Evolutionary conservation across 2,329 filamentous ascomycete genomes (phyloP).

Genomic region (Onygena corvina): DNA sequence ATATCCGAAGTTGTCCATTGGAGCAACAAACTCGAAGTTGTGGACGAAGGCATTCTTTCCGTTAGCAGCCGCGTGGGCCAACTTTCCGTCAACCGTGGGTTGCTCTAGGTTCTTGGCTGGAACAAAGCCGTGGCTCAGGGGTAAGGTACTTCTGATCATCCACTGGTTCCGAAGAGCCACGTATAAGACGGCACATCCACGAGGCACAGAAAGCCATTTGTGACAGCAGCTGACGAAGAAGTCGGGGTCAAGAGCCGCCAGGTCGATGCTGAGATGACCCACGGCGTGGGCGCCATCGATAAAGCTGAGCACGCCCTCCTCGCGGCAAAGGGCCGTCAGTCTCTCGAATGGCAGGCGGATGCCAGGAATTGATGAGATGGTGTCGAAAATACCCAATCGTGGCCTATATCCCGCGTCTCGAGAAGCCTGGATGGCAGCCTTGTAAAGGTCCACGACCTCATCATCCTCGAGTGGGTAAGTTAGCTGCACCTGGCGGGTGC

Average conservation of each 20-base stretch:
- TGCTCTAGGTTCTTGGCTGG: slow-evolving; percentile 27
- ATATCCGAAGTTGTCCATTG: slow-evolving; percentile 59
- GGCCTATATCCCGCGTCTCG: slow-evolving; percentile 49
- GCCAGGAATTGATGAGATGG: slow-evolving; percentile 65
- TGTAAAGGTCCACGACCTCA: slow-evolving; percentile 52
- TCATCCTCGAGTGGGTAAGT: slow-evolving; percentile 61
- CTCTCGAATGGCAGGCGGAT: slow-evolving; percentile 66
- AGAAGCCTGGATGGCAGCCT: slow-evolving; percentile 44
- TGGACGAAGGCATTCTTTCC: slow-evolving; percentile 27
- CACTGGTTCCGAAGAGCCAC: slow-evolving; percentile 64
- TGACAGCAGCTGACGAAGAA: slow-evolving; percentile 82
- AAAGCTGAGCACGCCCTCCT: slow-evolving; percentile 56
- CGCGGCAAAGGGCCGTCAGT: slow-evolving; percentile 52
- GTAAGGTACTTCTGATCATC: slow-evolving; percentile 60
- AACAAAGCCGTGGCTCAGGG: slow-evolving; percentile 68
- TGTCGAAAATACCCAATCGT: slow-evolving; percentile 65
- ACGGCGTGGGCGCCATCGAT: slow-evolving; percentile 79
- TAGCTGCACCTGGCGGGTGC: slow-evolving; percentile 45
- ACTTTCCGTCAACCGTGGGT: slow-evolving; percentile 7
- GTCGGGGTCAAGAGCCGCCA: slow-evolving; percentile 58
- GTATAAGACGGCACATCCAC: slow-evolving; percentile 69
- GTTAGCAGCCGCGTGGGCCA: neutral
- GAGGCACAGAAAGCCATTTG: slow-evolving; percentile 78
- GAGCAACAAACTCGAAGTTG: slow-evolving; percentile 68
- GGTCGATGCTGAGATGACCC: slow-evolving; percentile 63